Evolutionary conservation across 2,329 filamentous ascomycete species (phyloP), one percentile per base, ranked within the genome.

Genomic region (Aspergillus arachidicola): DNA sequence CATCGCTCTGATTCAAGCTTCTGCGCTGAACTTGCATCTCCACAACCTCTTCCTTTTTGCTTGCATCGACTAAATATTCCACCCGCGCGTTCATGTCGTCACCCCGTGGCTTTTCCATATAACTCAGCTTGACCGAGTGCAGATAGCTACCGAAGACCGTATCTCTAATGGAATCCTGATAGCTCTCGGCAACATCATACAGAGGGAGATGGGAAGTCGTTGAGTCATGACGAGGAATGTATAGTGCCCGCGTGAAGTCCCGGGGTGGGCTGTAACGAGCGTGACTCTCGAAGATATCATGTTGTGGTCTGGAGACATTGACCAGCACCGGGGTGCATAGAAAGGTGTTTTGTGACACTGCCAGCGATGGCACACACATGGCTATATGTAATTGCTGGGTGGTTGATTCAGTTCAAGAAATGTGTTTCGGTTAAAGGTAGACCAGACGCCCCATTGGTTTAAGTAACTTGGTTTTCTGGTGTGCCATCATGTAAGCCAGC

Each of bases 141-240:
- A 61, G 58, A 41, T 59, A 61, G 19, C 58, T 64, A 34, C 46
- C 58, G 16, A 64, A 53, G 19, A 34, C 16, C 7, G 30, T 38
- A 14, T 45, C 62, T 30, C 34, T 6, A n/a, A 55, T 41, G 12
- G 38, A 34, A 11, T 60, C n/a, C 11, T 32, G 12, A 32, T 64
- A 61, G 4, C n/a, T 30, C 10, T 58, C 38, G 9, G 43, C 53
- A 28, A 58, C 48, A 53, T 64, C 38, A 21, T 60, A 61, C 6
- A 64, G 16, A 4, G 62, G 62, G 19, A 64, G 54, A 38, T 60
- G 58, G n/a, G 30, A 21, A 10, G 58, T 64, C 9, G 19, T 48
- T 19, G 53, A 54, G 53, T 61, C 45, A 28, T 64, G 62, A 12
- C 58, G 62, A 21, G 62, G 58, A 9, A 64, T 58, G 51, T 64